These are phyloP conservation scores for Suillus occidentalis DNA, from an alignment of 768 basidiomycete genomes.

Conservation along the genomic window DNA sequence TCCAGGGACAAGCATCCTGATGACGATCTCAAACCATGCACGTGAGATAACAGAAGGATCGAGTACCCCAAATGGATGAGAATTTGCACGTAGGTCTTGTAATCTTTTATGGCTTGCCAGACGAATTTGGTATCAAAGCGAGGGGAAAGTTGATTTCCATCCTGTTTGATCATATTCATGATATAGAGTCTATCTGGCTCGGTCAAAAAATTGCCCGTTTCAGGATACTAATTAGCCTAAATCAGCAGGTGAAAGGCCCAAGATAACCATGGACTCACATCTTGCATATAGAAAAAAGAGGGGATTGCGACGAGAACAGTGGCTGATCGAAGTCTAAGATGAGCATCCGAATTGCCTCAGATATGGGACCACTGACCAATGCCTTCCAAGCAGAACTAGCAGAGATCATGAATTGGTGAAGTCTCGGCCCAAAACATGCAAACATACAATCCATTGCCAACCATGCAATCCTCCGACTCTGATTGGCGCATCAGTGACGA, in stretches of 20 bases:
- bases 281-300: conserved; percentile 52
- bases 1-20: conserved; percentile 43
- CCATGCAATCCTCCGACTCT: conserved; percentile 22
- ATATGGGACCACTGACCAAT: conserved; percentile 17
- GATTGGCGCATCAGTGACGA: not conserved
- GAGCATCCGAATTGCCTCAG: not conserved
- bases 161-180: conserved; percentile 42
- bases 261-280: conserved; percentile 33
- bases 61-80: conserved; percentile 43
- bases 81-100: conserved; percentile 37
- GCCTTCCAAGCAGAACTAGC: conserved; percentile 33
- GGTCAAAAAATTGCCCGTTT: conserved; percentile 56
- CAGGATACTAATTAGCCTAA: conserved; percentile 44
- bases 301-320: conserved; percentile 19
- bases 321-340: conserved; percentile 14
- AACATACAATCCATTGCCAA: conserved; percentile 25
- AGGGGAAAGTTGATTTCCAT: conserved; percentile 44
- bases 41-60: conserved; percentile 12
- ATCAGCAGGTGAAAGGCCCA: not conserved
- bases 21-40: not conserved
- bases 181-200: conserved; percentile 42
- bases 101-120: conserved; percentile 48
- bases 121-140: conserved; percentile 46
- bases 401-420: not conserved
- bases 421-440: not conserved